phyloP scores from a whole-genome alignment of 2,329 filamentous ascomycete species.

The Claviceps digitariae region DNA sequence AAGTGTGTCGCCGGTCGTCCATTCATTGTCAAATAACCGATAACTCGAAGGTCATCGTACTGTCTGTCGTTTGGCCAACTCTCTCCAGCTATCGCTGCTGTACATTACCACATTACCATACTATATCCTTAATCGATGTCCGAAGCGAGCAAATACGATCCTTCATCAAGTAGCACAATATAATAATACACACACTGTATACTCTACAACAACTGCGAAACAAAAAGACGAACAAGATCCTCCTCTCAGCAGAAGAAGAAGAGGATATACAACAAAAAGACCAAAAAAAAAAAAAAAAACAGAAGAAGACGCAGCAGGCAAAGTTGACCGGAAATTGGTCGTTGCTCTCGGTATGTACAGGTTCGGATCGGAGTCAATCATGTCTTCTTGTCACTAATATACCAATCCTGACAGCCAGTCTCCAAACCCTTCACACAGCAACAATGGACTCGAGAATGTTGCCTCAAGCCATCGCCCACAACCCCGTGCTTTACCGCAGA shows the following conservation, averaged over 20 bases:
- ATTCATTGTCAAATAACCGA: slow-evolving; percentile 25
- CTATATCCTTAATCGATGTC: slow-evolving; percentile 7
- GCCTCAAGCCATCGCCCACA: slow-evolving; percentile 52
- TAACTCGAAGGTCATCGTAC: slow-evolving; percentile 9
- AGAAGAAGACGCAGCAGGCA: not conserved
- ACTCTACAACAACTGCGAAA: not conserved
- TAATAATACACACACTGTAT: not conserved
- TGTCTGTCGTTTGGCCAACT: slow-evolving; percentile 4
- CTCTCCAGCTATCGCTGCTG: slow-evolving; percentile 3
- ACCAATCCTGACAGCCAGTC: not conserved
- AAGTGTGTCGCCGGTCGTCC: slow-evolving; percentile 23
- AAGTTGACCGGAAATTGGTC: not conserved
- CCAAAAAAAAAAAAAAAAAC: not conserved
- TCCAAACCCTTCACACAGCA: not conserved
- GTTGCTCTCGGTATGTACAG: slow-evolving; percentile 2
- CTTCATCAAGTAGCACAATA: not conserved
- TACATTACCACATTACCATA: slow-evolving; percentile 9
- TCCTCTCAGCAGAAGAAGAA: too few relatives aligned
- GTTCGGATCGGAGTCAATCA: not conserved
- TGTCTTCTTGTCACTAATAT: not conserved
- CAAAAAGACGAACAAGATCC: not conserved
- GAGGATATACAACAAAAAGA: too few relatives aligned
- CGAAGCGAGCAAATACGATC: slow-evolving; percentile 6
- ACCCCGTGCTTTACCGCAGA: slow-evolving; percentile 78
- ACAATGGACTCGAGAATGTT: slow-evolving; percentile 54